Evolutionary conservation across 257 asterid species (phyloP), one percentile per base, ranked within the genome.

Genomic region (Ligustrum vulgare): DNA sequence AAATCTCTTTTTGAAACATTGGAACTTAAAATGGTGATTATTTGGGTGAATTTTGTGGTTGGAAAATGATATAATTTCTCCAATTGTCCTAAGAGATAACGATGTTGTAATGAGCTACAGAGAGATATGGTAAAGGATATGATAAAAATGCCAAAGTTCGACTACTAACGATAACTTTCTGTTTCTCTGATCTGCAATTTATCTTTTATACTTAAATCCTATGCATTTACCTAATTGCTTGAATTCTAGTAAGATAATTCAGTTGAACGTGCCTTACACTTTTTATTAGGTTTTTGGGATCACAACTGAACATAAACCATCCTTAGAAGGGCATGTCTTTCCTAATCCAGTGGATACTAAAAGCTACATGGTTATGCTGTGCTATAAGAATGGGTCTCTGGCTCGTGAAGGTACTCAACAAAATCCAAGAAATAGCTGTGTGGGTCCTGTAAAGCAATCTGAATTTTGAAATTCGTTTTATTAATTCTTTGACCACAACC

Each of bases 381-480:
- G 86, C 81, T 92, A 94, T 63, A 94, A 94, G 89, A 94, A 92
- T 73, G 98, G 99, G 25, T 94, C 99, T 82, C 84, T 92, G 80
- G 89, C 97, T 66, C 96, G 98, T 80, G 97, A 92, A 94, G 98
- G 98, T 92, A 84, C 70, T 15, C 64, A 36, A 41, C 16, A 41
- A 41, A 10, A 41, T 41, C 10, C 32, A 9, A 20, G 25, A 71
- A 63, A 69, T n/a, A 20, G 15, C 51, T 45, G 23, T 69, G 60
- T 2, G 43, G 70, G 10, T 79, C 25, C 51, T 66, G n/a, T 70
- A 23, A 56, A 23, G 43, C 54, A 45, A 45, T 63, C 18, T 68
- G 56, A 36, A 18, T 11, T 0, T 66, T 68, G 56, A 36, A 18
- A 15, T 0, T 66, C 36, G 4, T 47, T 79, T 49, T 49, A 31